Percentiles rank a stretch among this genome's conserved stretches.
Evolutionary conservation across 805 yeast species (phyloP).

Genomic region (Isabelozyma rhagii): DNA sequence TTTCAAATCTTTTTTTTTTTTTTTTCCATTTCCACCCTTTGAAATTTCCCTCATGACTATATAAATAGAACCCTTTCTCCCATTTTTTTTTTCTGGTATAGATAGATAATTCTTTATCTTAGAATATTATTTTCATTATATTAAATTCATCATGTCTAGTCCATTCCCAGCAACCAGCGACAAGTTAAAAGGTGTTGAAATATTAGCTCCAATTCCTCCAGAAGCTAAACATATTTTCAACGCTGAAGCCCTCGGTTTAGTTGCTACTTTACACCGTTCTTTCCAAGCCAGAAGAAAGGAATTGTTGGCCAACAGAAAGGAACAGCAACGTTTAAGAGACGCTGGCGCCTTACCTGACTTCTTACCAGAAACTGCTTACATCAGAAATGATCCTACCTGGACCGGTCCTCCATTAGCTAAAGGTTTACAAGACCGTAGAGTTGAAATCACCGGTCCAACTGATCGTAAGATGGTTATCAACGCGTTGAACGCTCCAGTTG

Average conservation of each 20-base stretch:
- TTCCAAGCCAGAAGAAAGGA: slow-evolving; percentile 61
- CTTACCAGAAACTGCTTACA: slow-evolving; percentile 62
- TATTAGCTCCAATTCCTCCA: slow-evolving; percentile 50
- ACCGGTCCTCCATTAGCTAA: slow-evolving; percentile 70
- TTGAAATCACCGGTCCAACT: slow-evolving; percentile 84
- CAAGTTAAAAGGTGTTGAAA: slow-evolving; percentile 49
- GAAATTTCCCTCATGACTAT: background rate
- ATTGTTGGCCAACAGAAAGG: slow-evolving; percentile 59
- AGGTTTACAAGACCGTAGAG: slow-evolving; percentile 70
- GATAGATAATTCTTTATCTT: background rate
- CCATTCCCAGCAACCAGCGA: slow-evolving; percentile 47
- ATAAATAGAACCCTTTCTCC: slow-evolving; percentile 5
- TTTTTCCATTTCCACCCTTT: background rate
- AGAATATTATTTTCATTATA: background rate
- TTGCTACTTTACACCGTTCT: slow-evolving; percentile 70
- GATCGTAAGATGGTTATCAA: slow-evolving; percentile 81
- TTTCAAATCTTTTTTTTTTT: no score
- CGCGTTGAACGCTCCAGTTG: slow-evolving; percentile 74
- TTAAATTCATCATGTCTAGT: slow-evolving; percentile 22
- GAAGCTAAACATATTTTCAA: slow-evolving; percentile 54
- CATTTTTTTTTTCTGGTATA: background rate
- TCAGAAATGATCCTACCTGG: slow-evolving; percentile 74
- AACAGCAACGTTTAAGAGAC: slow-evolving; percentile 60
- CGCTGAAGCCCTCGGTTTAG: slow-evolving; percentile 62
- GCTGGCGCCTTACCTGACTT: slow-evolving; percentile 60